Percentiles rank a stretch among this genome's conserved stretches.
These are phyloP conservation scores for Adansonia madagascariensis DNA, from an alignment of 441 rosid genomes.

Conservation along the genomic window DNA sequence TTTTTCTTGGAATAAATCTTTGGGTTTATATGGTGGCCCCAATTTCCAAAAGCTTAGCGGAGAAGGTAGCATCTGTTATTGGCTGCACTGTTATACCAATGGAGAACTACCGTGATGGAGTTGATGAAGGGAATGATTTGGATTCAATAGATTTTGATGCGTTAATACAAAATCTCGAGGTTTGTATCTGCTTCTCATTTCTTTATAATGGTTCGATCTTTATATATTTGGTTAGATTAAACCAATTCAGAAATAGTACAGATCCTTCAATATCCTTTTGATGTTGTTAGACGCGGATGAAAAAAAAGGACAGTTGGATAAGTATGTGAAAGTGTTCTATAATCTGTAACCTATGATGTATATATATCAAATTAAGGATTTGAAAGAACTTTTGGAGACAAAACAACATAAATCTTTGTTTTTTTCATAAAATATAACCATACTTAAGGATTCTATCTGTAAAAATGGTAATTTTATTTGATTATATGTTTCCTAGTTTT, in stretches of 20 bases:
- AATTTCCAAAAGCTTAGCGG: conserved; percentile 74
- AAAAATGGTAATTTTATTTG: neutral
- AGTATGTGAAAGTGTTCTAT: neutral
- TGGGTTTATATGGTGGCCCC: conserved; percentile 37
- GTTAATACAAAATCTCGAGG: conserved; percentile 83
- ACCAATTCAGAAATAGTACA: neutral
- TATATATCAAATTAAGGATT: neutral
- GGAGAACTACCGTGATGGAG: conserved; percentile 85
- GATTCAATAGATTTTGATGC: conserved; percentile 88
- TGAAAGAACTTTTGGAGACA: neutral
- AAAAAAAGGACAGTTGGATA: conserved; percentile 16
- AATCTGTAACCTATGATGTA: neutral
- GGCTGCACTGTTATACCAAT: conserved; percentile 91
- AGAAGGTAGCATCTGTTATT: conserved; percentile 95
- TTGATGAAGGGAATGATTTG: conserved; percentile 86
- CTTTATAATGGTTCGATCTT: conserved; percentile 20
- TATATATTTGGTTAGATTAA: conserved; percentile 19
- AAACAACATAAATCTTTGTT: neutral
- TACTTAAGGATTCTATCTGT: neutral
- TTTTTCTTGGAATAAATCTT: conserved; percentile 24
- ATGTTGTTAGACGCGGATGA: neutral
- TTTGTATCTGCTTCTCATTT: conserved; percentile 35
- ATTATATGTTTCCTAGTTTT: neutral
- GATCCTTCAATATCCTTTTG: conserved; percentile 6
- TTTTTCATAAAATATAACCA: conserved; percentile 9